Evolutionary conservation across 2,329 filamentous ascomycete species (phyloP).

Genomic region (Penicillium sp.): DNA sequence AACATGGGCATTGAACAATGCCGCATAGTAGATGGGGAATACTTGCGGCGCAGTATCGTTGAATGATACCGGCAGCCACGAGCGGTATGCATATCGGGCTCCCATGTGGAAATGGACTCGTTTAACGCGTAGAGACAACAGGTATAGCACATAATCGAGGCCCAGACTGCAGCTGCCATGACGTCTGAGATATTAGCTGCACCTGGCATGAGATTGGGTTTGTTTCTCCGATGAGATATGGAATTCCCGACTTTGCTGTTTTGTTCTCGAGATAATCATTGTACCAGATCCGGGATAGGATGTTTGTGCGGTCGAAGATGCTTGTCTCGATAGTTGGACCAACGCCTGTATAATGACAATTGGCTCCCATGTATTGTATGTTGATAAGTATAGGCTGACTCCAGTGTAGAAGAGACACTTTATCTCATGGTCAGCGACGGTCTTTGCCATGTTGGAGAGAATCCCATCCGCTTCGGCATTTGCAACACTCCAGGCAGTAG

Average conservation of each 20-base stretch:
- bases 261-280: not conserved
- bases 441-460: not conserved
- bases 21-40: not conserved
- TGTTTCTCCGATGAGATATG: not conserved
- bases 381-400: not conserved
- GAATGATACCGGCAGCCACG: not conserved
- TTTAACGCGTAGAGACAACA: not conserved
- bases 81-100: not conserved
- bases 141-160: not conserved
- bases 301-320: not conserved
- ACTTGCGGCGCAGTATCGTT: not conserved
- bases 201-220: conserved; percentile 1
- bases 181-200: not conserved
- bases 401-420: not conserved
- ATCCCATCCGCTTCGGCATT: not conserved
- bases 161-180: not conserved
- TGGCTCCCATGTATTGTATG: not conserved
- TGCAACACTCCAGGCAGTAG: not conserved
- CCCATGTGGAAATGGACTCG: not conserved
- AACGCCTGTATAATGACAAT: not conserved
- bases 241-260: not conserved
- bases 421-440: not conserved
- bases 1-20: not conserved
- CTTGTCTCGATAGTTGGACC: not conserved
- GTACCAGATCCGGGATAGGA: not conserved